Evolutionary conservation across 345 rosid species (phyloP).

Genomic region (Eucalyptus pauciflora): DNA sequence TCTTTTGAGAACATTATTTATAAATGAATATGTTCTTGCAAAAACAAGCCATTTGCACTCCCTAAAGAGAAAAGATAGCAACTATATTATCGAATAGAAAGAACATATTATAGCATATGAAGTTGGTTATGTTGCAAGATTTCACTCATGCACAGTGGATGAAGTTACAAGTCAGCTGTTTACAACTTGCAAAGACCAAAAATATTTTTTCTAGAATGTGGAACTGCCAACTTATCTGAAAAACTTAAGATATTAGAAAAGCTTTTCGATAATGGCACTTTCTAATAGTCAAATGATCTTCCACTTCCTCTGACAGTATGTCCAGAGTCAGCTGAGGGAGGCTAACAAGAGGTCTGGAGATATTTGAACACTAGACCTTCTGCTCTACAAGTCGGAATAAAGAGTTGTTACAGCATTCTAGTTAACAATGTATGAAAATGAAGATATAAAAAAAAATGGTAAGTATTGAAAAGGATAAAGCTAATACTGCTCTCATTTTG

Average conservation of each 20-base stretch:
- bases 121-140: neutral
- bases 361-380: neutral
- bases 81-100: neutral
- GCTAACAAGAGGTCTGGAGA: neutral
- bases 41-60: neutral
- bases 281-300: neutral
- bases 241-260: neutral
- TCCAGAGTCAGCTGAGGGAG: neutral
- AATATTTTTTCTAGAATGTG: neutral
- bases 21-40: neutral
- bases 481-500: neutral
- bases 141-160: neutral
- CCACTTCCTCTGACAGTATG: neutral
- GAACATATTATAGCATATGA: neutral
- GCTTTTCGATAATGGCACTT: neutral
- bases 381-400: neutral
- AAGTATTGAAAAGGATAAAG: neutral
- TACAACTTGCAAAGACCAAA: neutral
- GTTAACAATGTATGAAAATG: neutral
- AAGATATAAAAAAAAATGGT: neutral
- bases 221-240: neutral
- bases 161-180: neutral
- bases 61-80: neutral
- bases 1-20: neutral
- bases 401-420: neutral